Evolutionary conservation across 73 alveolate genomes (phyloP).

Genomic region (Halteria grandinella): DNA sequence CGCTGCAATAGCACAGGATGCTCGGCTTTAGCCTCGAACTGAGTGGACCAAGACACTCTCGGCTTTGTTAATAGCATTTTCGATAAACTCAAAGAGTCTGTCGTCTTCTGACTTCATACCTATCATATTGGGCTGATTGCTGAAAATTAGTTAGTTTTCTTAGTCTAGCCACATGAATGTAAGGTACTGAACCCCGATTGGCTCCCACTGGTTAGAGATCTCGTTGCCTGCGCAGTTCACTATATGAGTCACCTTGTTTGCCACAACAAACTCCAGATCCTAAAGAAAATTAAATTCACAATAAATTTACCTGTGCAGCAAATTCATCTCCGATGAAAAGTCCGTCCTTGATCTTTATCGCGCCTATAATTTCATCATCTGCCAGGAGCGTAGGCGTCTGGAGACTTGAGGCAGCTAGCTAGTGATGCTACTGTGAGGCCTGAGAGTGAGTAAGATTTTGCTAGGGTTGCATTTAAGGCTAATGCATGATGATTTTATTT

Average conservation of each 20-base stretch:
- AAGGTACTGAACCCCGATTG: constrained; percentile 92
- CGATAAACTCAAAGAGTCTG: constrained; percentile 68
- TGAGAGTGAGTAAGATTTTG: too few relatives aligned
- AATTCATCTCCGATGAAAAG: constrained; percentile 89
- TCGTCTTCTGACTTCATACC: constrained; percentile 62
- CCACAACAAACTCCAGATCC: constrained; percentile 94
- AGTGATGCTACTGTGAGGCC: too few relatives aligned
- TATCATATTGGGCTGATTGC: constrained; percentile 78
- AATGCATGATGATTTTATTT: too few relatives aligned
- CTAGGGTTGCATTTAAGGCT: too few relatives aligned
- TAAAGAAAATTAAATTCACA: constrained; percentile 24
- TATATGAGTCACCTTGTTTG: constrained; percentile 96
- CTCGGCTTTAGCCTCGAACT: constrained; percentile 72
- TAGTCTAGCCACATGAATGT: constrained; percentile 92
- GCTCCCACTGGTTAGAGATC: constrained; percentile 93
- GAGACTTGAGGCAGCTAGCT: too few relatives aligned
- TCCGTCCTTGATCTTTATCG: constrained; percentile 87
- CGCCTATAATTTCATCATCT: constrained; percentile 78
- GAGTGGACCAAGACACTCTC: constrained; percentile 78
- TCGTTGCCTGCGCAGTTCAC: constrained; percentile 95
- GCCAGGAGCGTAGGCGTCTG: too few relatives aligned
- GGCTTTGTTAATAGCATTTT: constrained; percentile 72
- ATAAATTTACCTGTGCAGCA: constrained; percentile 74
- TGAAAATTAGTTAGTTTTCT: constrained; percentile 86
- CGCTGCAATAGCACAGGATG: constrained; percentile 76